Conservation (phyloP, 2,329 filamentous ascomycete genomes). For the Trichophyton simii region DNA sequence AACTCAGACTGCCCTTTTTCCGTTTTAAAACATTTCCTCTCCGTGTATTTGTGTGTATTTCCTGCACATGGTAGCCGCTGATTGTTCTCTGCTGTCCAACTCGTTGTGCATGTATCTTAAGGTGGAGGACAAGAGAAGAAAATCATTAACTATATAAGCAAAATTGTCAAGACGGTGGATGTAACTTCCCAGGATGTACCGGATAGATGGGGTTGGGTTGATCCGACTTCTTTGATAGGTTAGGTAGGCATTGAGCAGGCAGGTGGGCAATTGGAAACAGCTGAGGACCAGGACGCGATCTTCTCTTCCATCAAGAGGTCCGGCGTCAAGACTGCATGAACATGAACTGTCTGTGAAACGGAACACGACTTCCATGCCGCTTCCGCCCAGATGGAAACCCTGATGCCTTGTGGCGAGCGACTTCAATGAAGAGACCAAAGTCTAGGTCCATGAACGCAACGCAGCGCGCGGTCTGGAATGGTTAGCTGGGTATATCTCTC, state of each 20-base stretch:
- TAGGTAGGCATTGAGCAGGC: not conserved
- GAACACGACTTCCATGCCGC: not conserved
- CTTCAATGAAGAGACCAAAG: not conserved
- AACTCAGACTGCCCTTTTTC: not conserved
- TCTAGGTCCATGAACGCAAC: not conserved
- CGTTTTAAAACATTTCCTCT: not conserved
- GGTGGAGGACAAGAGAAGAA: not conserved
- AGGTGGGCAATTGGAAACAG: no score
- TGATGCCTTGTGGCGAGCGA: not conserved
- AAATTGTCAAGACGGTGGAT: not conserved
- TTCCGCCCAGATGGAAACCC: not conserved
- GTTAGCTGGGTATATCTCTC: no score
- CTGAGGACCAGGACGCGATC: no score
- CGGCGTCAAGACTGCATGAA: not conserved
- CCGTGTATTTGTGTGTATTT: not conserved
- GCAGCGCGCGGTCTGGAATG: no score
- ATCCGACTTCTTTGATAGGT: not conserved
- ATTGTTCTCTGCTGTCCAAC: not conserved
- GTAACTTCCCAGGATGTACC: not conserved
- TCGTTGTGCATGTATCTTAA: not conserved
- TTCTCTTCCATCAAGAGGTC: not conserved
- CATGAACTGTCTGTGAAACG: constrained; percentile 1
- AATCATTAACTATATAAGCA: not conserved
- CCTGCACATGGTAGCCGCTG: not conserved
- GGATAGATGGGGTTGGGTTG: not conserved